Evolutionary conservation across 257 asterid species (phyloP).

Genomic region (Lithospermum erythrorhizon): DNA sequence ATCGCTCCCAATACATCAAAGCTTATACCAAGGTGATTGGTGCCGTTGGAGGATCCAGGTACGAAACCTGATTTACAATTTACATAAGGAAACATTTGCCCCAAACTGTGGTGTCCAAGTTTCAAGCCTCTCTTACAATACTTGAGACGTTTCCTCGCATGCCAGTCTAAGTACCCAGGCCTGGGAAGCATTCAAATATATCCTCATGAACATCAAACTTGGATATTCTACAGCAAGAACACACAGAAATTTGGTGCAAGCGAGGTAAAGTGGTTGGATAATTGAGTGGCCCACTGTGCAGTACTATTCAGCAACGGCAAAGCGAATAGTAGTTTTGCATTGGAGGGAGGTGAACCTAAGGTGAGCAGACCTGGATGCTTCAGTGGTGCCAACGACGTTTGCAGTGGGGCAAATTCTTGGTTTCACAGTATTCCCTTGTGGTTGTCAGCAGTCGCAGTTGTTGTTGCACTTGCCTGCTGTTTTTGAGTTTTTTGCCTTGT

Average conservation of each 20-base stretch:
- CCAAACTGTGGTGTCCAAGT: constrained; percentile 61
- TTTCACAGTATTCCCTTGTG: constrained; percentile 15
- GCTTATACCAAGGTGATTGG: constrained; percentile 73
- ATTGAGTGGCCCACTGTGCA: constrained; percentile 89
- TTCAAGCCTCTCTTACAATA: constrained; percentile 45
- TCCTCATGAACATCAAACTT: no score
- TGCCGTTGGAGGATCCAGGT: constrained; percentile 58
- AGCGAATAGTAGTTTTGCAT: constrained; percentile 45
- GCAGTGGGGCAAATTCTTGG: constrained; percentile 28
- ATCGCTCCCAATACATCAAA: constrained; percentile 80
- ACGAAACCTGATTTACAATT: constrained; percentile 51
- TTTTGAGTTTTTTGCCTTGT: constrained; percentile 12
- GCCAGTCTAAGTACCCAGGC: constrained; percentile 68
- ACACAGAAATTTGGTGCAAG: constrained; percentile 86
- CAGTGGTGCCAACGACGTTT: constrained; percentile 68
- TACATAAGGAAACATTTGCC: constrained; percentile 61
- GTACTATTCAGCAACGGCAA: constrained; percentile 69
- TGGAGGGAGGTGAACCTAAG: constrained; percentile 52
- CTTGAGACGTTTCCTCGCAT: constrained; percentile 83
- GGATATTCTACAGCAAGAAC: constrained; percentile 52
- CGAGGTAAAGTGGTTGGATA: constrained; percentile 70
- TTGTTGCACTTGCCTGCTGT: constrained; percentile 23
- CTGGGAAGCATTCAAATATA: constrained; percentile 43
- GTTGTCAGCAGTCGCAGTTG: constrained; percentile 28
- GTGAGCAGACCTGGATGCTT: constrained; percentile 71